phyloP scores from a whole-genome alignment of 176 grass and related monocot genomes.

The Otatea glauca region DNA sequence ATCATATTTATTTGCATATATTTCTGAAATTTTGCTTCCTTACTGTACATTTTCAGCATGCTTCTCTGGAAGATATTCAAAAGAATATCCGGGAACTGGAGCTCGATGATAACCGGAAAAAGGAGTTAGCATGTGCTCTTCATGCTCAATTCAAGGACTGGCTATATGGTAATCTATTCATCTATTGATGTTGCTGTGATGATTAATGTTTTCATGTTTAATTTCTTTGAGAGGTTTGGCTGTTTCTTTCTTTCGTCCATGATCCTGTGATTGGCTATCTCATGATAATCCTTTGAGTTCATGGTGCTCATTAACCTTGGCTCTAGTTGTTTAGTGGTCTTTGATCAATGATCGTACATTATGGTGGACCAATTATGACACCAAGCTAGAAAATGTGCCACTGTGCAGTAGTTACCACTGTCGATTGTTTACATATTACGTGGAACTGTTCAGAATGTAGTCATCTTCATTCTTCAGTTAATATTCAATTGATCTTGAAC shows the following conservation, averaged over 20 bases:
- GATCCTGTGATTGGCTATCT: slow-evolving; percentile 23
- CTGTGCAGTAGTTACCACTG: background rate
- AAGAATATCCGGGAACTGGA: slow-evolving; percentile 73
- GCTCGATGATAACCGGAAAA: slow-evolving; percentile 84
- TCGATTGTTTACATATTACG: slow-evolving; percentile 32
- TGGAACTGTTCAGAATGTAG: too few species aligned
- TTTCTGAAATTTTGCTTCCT: slow-evolving; percentile 24
- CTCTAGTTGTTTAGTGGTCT: slow-evolving; percentile 7
- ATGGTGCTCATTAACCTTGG: slow-evolving; percentile 12
- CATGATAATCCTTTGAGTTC: slow-evolving; percentile 3
- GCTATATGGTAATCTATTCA: slow-evolving; percentile 77
- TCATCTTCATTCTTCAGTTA: background rate
- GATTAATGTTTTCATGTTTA: slow-evolving; percentile 11
- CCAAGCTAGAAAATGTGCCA: slow-evolving; percentile 28
- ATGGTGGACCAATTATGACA: background rate
- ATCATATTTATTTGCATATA: slow-evolving; percentile 8
- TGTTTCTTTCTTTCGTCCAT: slow-evolving; percentile 14
- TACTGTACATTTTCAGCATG: slow-evolving; percentile 65
- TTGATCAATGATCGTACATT: background rate
- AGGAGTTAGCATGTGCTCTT: slow-evolving; percentile 80
- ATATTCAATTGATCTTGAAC: background rate
- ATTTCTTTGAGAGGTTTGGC: slow-evolving; percentile 6
- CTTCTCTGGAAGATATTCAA: slow-evolving; percentile 75
- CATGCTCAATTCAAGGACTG: slow-evolving; percentile 97
- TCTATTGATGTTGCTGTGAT: slow-evolving; percentile 27